Evolutionary conservation across 2,329 filamentous ascomycete genomes (phyloP), one percentile per base, ranked within the genome.

Genomic region (Cytospora piceae): DNA sequence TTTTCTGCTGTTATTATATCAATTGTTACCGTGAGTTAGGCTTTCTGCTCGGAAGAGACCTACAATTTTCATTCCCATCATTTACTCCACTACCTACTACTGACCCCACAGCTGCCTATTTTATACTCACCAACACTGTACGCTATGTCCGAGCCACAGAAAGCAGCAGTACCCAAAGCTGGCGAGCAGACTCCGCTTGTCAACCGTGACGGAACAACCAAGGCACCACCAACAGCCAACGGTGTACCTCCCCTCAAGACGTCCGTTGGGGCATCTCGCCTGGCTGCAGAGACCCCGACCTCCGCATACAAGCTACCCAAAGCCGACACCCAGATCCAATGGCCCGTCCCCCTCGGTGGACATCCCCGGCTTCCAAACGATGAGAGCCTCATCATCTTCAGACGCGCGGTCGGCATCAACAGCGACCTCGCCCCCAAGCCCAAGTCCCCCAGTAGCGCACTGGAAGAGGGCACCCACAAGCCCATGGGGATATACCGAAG

Each of bases 291-390:
- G 17, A 64, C 59, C 51, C 56, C 56, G 11, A 24, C n/a, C 8
- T 49, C 46, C 6, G 46, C 46, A 11, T 49, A 49, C 27, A 42
- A 17, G 6, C 58, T 69, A 58, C 60, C 69, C 27, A 76, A 75
- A 51, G 70, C 73, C 32, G 71, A 72, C 64, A 75, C 72, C 8
- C 70, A 71, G 59, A 67, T 75, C 24, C 72, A 75, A 0, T 80
- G 78, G 78, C 76, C 76, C 39, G 54, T 70, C 1, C 78, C 78
- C 0, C 76, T 75, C 84, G 17, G 77, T 81, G 24, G 57, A 72
- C 17, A 85, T 90, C 72, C 86, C 85, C 12, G 74, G 85, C 0
- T 77, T 90, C 0, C 87, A 46, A 75, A 77, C 68, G 77, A 79
- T 68, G 77, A 80, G 65, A 76, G 76, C 68, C 88, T 82, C 1